Evolutionary conservation across 2,329 filamentous ascomycete species (phyloP), one percentile per base, ranked within the genome.

Genomic region (Chalara sp.): DNA sequence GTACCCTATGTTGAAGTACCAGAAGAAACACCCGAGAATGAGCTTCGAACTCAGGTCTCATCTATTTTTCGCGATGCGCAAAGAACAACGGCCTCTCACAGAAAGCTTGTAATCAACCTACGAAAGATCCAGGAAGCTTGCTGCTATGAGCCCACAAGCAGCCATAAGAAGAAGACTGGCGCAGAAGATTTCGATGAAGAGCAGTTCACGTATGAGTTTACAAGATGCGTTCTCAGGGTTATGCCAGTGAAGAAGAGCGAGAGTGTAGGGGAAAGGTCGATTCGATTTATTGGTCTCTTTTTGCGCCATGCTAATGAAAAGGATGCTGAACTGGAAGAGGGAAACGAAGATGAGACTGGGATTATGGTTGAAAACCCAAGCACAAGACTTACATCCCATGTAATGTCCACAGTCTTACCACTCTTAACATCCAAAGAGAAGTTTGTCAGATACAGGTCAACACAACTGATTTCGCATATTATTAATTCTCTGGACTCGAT

Each of bases 231-330:
- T 29, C 68, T 95, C 59, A 80, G 90, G 50, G 79, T 92, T 47
- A 80, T 99, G 74, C 81, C 86, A 1, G 84, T 97, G 52, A 95
- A 92, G 75, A 97, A 96, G 75, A 86, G 87, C 37, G 93, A 99
- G 70, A 76, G 80, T 11, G 91, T 88, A 2, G 93, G 90, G 29
- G 92, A 97, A 67, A 84, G 88, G 61, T 79, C 87, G 12, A 80
- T 97, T 52, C 81, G 87, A 44, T 99, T 99, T 65, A 72, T 95
- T 55, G 89, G 88, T n/a, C 74, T 89, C 40, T 99, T 95, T 67
- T 71, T 99, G 61, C 83, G 83, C 56, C 80, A 90, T 63, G 77
- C 81, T 28, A 80, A 78, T 61, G 80, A 84, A 55, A 84, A 83
- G 69, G 86, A 90, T 63, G 83, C 82, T 56, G 83, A 87, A 61